Base-by-base conservation (phyloP, 768 basidiomycete genomes). In the Boletus huronensis region DNA sequence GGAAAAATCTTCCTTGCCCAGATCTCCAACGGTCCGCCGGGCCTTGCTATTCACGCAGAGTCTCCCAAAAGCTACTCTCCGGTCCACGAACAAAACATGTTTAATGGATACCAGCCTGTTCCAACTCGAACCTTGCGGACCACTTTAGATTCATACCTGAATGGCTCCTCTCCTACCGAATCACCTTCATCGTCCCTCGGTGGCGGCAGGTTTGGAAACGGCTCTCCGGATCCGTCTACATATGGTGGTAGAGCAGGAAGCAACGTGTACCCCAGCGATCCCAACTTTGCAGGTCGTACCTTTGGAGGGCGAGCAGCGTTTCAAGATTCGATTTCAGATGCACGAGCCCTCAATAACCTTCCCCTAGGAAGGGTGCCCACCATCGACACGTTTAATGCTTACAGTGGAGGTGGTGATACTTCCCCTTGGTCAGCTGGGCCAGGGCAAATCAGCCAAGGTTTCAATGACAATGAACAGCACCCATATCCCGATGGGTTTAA, bases 111-210 rank as follows among this genome's bases (percentile, higher is more conserved):
- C 64, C 87, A 90, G 63, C 86, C 87, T 43, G 77, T 83, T 45
- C 87, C 87, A 48, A 75, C 82, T 17, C 77, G 82, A 23, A 74
- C 80, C 17, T 63, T 87, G 57, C 81, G 82, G 40, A 78, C 82
- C n/a, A 79, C 84, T n/a, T 65, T 90, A 53, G 87, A 90, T 62
- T 76, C 81, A 2, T 85, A 82, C 67, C 56, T 82, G 28, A 74
- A 72, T 41, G 71, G 75, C 36, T 76, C 78, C 11, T 84, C 87
- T 28, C 74, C 79, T 31, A 79, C 85, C 16, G 84, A 87, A 55
- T 90, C 89, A 9, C 87, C 88, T 3, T 80, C 85, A 3, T 90
- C 89, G 2, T 87, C 87, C 4, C 79, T 88, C 40, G 80, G 85
- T 55, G 81, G 76, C 28, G 81, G 79, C 29, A 73, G 83, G 57